phyloP scores from a whole-genome alignment of 192 early-diverging fungal genomes.

The Umbelopsis isabellina region DNA sequence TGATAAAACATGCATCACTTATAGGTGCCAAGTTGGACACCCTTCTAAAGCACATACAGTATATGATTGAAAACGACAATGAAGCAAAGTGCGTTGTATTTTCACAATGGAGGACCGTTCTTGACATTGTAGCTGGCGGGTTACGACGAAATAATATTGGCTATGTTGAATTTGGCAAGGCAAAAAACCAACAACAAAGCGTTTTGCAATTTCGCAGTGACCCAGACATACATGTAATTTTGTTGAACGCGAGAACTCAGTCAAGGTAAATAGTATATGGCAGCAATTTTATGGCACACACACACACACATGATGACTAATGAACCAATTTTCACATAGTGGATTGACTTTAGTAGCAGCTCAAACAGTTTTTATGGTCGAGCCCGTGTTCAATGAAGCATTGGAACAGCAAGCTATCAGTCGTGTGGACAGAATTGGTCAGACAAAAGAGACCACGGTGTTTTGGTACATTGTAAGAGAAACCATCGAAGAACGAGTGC shows the following conservation, averaged over 20 bases:
- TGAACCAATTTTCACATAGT: constrained; percentile 15
- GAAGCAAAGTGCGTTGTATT: constrained; percentile 46
- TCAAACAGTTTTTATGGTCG: constrained; percentile 46
- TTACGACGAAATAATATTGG: constrained; percentile 41
- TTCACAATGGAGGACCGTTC: constrained; percentile 47
- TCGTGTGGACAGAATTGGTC: constrained; percentile 50
- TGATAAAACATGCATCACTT: too few relatives aligned
- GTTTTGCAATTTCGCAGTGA: constrained; percentile 39
- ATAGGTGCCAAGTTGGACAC: constrained; percentile 46
- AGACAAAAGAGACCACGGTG: constrained; percentile 34
- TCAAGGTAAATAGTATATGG: constrained; percentile 39
- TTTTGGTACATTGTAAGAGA: constrained; percentile 30
- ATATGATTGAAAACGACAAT: constrained; percentile 29
- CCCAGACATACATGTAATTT: constrained; percentile 38
- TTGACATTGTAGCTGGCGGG: constrained; percentile 34
- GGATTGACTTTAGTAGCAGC: constrained; percentile 46
- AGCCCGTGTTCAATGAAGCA: constrained; percentile 44
- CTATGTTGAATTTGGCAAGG: constrained; percentile 39
- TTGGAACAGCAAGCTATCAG: constrained; percentile 49
- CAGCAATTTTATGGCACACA: not conserved
- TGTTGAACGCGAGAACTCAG: constrained; percentile 47
- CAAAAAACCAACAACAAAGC: constrained; percentile 24
- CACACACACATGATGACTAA: not conserved
- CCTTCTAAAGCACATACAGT: constrained; percentile 46
- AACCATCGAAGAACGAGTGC: constrained; percentile 35